These are phyloP conservation scores for Senecio squalidus DNA, from an alignment of 140 eudicot species.

Conservation along the genomic window DNA sequence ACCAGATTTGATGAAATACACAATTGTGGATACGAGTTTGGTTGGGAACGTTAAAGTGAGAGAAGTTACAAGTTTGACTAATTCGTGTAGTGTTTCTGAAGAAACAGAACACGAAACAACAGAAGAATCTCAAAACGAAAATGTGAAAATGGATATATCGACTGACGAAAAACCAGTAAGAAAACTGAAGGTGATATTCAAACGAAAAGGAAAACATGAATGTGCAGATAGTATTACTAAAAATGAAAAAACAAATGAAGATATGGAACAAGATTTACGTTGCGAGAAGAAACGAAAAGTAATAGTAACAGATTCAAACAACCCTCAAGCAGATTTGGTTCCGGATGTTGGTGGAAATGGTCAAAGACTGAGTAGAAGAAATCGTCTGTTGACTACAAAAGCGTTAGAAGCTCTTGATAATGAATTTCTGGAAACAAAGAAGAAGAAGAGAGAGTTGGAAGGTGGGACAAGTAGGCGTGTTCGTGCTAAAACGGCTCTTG, in stretches of 20 bases:
- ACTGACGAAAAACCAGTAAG: constrained; percentile 2
- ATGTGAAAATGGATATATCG: background rate
- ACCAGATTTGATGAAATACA: constrained; percentile 32
- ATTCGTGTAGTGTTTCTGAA: constrained; percentile 4
- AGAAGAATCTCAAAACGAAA: constrained; percentile 12
- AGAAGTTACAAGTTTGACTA: constrained; percentile 39
- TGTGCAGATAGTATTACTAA: background rate
- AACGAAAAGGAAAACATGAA: constrained; percentile 9
- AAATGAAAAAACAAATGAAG: constrained; percentile 4
- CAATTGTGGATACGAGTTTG: constrained; percentile 60
- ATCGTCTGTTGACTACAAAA: constrained; percentile 1
- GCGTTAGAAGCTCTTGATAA: constrained; percentile 7
- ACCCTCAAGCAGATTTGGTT: constrained; percentile 3
- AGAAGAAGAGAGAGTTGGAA: background rate
- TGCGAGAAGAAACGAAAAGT: constrained; percentile 11
- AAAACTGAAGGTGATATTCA: constrained; percentile 16
- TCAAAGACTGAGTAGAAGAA: constrained; percentile 8
- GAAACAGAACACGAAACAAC: constrained; percentile 3
- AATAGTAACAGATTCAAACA: constrained; percentile 14
- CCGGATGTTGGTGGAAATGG: constrained; percentile 1
- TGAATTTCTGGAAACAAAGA: background rate
- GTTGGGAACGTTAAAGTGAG: constrained; percentile 26
- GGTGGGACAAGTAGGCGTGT: background rate
- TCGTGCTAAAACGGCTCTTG: background rate
- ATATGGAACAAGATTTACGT: constrained; percentile 6